Conservation (phyloP, 1,284 basidiomycete species). For the Marasmius tenuissimus region DNA sequence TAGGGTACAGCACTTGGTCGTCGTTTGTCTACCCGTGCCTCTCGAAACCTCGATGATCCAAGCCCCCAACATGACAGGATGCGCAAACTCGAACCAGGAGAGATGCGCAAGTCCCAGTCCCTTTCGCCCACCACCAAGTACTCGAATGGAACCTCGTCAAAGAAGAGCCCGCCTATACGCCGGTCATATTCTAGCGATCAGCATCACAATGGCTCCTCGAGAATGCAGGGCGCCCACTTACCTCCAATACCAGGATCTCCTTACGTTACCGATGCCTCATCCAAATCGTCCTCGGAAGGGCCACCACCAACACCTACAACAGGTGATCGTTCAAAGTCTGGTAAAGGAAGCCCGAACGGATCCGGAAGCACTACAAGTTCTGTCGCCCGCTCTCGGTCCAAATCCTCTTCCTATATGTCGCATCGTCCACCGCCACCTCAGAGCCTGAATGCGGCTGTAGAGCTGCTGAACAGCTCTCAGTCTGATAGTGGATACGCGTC, state of each 20-base stretch:
- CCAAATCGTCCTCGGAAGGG: not conserved
- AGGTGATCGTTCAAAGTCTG: not conserved
- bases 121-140: not conserved
- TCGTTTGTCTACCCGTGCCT: slow-evolving; percentile 53
- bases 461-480: slow-evolving; percentile 47
- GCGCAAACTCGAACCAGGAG: not conserved
- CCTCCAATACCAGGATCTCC: slow-evolving; percentile 65
- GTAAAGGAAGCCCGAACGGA: slow-evolving; percentile 1
- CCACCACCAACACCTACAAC: slow-evolving; percentile 26
- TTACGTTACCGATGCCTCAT: slow-evolving; percentile 51
- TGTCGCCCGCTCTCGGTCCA: slow-evolving; percentile 32
- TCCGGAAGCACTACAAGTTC: slow-evolving; percentile 1
- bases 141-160: slow-evolving; percentile 8
- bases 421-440: slow-evolving; percentile 49
- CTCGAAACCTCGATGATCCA: slow-evolving; percentile 30
- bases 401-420: slow-evolving; percentile 50
- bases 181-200: slow-evolving; percentile 42
- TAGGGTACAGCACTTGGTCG: slow-evolving; percentile 77
- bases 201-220: slow-evolving; percentile 15
- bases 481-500: slow-evolving; percentile 42
- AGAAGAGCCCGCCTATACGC: slow-evolving; percentile 28
- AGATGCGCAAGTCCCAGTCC: slow-evolving; percentile 6
- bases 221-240: slow-evolving; percentile 35
- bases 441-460: slow-evolving; percentile 56
- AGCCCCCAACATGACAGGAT: slow-evolving; percentile 6